Evolutionary conservation across 352 stramenopile species (phyloP), one percentile per base, ranked within the genome.

Genomic region (Phytopythium boreale): DNA sequence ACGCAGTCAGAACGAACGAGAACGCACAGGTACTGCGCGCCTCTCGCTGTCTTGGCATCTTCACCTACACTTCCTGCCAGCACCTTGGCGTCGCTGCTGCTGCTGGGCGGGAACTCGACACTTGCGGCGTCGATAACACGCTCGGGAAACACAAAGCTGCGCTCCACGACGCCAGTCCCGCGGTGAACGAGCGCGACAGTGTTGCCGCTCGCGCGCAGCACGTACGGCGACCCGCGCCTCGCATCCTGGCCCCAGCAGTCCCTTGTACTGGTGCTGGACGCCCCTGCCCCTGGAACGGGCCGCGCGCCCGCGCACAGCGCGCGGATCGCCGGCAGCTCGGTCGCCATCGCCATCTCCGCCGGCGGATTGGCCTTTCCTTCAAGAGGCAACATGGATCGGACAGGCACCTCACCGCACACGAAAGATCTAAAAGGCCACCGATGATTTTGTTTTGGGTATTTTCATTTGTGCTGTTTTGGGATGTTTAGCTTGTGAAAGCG

Each of bases 1-100:
- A 92, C 69, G 55, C 72, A 88, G 70, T 93, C 84, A 10, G 74
- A 74, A 7, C 82, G 82, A 51, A 87, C 80, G 41, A 93, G 66
- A 27, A 93, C 72, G 57, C 84, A 93, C 39, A 91, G 63, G 68
- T 87, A 72, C 43, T 60, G 36, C 20, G 5, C 24, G 7, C 17
- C 50, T 24, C 19, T 27, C 57, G 36, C n/a, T 55, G 24, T 12
- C 19, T 10, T 27, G 19, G n/a, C 6, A 2, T 14, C 19, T 26
- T 34, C 22, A 5, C 41, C 47, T 14, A n/a, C 10, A 8, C 22
- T 20, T 6, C 8, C 26, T 34, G 17, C 1, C 3, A 0, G 8
- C n/a, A 15, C 3, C 1, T 49, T 20, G 20, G 15, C 51, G n/a
- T 24, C 6, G 24, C 24, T n/a, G 29, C 26, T 49, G 36, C 36